Evolutionary conservation across 805 yeast species (phyloP).

Genomic region (Candida sakaeoensis): DNA sequence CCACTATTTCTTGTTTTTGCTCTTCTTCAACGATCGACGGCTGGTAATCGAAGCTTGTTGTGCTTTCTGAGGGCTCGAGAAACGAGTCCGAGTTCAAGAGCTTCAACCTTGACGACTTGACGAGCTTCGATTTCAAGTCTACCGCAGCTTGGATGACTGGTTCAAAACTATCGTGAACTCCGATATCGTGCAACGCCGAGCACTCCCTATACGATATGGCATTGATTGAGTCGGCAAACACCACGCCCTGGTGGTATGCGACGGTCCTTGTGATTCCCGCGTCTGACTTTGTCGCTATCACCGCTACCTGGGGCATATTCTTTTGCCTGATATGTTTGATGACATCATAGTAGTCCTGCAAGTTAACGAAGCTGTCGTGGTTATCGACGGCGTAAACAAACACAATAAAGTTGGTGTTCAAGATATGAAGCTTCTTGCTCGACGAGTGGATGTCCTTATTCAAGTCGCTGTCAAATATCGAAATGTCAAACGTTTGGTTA

Average conservation of each 20-base stretch:
- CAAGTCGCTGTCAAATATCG: slow-evolving; percentile 30
- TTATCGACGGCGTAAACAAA: slow-evolving; percentile 28
- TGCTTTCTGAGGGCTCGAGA: slow-evolving; percentile 1
- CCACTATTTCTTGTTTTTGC: neutral
- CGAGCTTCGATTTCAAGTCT: neutral
- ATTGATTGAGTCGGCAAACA: slow-evolving; percentile 22
- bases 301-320: slow-evolving; percentile 25
- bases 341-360: slow-evolving; percentile 26
- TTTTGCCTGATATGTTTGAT: slow-evolving; percentile 18
- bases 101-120: no score
- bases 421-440: slow-evolving; percentile 23
- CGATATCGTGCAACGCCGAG: slow-evolving; percentile 17
- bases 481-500: slow-evolving; percentile 20
- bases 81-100: neutral
- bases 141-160: slow-evolving; percentile 18
- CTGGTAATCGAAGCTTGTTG: slow-evolving; percentile 5
- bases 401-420: slow-evolving; percentile 27
- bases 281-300: slow-evolving; percentile 32
- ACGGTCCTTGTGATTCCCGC: slow-evolving; percentile 24
- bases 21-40: slow-evolving; percentile 3
- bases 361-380: slow-evolving; percentile 22
- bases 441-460: slow-evolving; percentile 24
- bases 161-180: slow-evolving; percentile 26
- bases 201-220: slow-evolving; percentile 29
- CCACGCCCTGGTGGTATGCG: slow-evolving; percentile 23